Evolutionary conservation across 768 basidiomycete species (phyloP).

Genomic region (Ramaria rubella): DNA sequence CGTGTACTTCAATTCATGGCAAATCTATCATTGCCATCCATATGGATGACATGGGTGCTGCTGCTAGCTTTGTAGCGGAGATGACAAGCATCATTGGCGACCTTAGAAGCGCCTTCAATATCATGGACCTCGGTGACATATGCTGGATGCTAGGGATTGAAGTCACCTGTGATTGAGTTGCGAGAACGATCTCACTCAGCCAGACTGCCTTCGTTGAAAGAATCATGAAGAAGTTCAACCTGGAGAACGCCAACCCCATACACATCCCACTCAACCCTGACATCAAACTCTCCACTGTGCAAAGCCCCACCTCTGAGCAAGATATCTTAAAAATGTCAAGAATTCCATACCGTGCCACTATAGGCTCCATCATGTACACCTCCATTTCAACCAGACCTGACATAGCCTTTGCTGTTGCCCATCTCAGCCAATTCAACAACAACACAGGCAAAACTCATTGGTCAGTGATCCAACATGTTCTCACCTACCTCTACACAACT

Average conservation of each 20-base stretch:
- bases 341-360: not conserved
- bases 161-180: constrained; percentile 16
- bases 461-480: not conserved
- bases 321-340: not conserved
- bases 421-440: constrained; percentile 3
- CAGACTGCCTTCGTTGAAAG: constrained; percentile 27
- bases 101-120: constrained; percentile 11
- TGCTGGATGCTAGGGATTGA: constrained; percentile 27
- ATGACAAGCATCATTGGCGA: constrained; percentile 6
- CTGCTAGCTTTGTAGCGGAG: not conserved
- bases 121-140: constrained; percentile 13
- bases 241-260: constrained; percentile 21
- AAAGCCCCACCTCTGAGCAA: not conserved
- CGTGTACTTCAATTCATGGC: not conserved
- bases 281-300: not conserved
- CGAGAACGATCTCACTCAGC: constrained; percentile 15
- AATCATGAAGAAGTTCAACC: constrained; percentile 24
- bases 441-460: constrained; percentile 3
- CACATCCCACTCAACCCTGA: constrained; percentile 26
- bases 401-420: constrained; percentile 11
- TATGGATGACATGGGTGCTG: constrained; percentile 10
- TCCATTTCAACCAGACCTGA: constrained; percentile 11
- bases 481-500: constrained; percentile 6
- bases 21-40: constrained; percentile 12
- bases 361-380: constrained; percentile 19